These are phyloP conservation scores for Curvularia hawaiiensis DNA, from an alignment of 2,329 filamentous ascomycete genomes.

Conservation along the genomic window DNA sequence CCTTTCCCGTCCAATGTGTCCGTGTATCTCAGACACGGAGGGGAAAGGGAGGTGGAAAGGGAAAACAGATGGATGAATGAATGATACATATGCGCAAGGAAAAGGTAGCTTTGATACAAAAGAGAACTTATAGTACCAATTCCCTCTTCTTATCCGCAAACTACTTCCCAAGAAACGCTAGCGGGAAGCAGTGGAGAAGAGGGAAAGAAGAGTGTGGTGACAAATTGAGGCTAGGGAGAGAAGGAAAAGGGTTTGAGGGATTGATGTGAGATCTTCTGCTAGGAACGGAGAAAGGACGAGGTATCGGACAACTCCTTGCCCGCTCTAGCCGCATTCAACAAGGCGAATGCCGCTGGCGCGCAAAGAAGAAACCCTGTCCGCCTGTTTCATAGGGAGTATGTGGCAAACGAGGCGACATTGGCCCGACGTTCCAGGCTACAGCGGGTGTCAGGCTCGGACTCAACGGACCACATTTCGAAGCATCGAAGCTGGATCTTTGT, in stretches of 20 bases:
- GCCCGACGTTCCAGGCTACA: neutral
- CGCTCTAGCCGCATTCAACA: neutral
- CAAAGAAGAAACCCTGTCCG: neutral
- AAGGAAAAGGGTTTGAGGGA: neutral
- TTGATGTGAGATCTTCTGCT: neutral
- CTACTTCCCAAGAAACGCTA: neutral
- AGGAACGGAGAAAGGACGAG: neutral
- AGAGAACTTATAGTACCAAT: neutral
- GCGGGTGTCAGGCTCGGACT: neutral
- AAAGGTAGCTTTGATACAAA: neutral
- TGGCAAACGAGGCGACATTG: slow-evolving; percentile 1
- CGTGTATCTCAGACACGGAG: neutral
- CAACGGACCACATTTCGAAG: neutral
- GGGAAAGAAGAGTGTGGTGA: neutral
- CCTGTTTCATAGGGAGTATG: neutral
- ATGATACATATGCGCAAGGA: neutral
- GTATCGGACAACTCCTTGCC: neutral
- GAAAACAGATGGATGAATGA: neutral
- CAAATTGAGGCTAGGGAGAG: neutral
- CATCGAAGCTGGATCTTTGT: neutral
- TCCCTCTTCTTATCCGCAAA: neutral
- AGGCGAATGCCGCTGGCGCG: neutral
- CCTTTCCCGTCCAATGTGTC: neutral
- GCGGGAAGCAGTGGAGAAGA: neutral
- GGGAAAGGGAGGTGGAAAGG: neutral